Conservation (phyloP, 805 yeast genomes). For the Komagataella mondaviorum region DNA sequence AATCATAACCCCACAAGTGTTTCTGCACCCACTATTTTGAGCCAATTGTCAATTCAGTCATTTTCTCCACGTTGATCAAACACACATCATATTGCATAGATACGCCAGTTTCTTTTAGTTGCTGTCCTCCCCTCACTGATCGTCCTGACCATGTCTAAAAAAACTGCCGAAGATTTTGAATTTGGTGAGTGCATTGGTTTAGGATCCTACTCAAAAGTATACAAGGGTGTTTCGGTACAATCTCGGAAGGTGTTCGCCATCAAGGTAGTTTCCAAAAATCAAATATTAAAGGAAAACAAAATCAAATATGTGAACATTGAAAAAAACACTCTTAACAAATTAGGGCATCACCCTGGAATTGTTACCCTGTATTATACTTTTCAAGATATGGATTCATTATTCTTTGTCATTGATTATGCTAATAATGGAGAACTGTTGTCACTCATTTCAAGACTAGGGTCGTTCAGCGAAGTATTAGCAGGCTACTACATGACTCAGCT, state of each 20-base stretch:
- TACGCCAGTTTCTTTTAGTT: neutral
- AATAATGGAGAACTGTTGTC: conserved; percentile 88
- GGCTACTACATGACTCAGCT: conserved; percentile 77
- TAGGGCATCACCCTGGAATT: conserved; percentile 92
- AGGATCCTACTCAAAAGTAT: conserved; percentile 93
- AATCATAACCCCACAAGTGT: neutral
- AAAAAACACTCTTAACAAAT: conserved; percentile 72
- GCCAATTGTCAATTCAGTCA: neutral
- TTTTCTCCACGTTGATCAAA: neutral
- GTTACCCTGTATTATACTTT: conserved; percentile 87
- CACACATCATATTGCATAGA: neutral
- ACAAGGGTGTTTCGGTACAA: conserved; percentile 67
- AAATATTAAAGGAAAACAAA: conserved; percentile 87
- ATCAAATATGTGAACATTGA: conserved; percentile 94
- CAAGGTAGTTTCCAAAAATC: conserved; percentile 82
- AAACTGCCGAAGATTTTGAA: conserved; percentile 71
- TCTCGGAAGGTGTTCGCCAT: conserved; percentile 75
- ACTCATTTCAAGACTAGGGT: conserved; percentile 64
- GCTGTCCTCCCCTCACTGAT: neutral
- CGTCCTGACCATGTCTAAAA: conserved; percentile 18
- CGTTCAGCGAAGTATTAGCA: conserved; percentile 61
- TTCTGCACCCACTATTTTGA: neutral
- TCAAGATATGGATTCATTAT: conserved; percentile 79
- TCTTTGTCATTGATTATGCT: conserved; percentile 89
- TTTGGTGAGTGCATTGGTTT: conserved; percentile 87